Evolutionary conservation across 139 green algal species (phyloP).

Genomic region (Pseudopediastrum boryanum): DNA sequence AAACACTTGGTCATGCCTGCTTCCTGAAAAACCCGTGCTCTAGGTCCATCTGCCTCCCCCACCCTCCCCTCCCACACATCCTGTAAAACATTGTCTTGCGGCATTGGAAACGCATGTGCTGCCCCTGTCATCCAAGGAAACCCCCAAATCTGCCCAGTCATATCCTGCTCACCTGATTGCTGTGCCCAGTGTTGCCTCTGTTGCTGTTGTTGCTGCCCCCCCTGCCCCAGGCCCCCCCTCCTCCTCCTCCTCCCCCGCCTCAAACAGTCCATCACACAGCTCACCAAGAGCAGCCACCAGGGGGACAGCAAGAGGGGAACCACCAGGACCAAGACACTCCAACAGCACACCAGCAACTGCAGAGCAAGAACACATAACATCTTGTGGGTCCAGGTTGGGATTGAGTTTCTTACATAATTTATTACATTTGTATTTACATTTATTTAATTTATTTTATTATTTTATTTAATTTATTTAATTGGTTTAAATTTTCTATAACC

Average conservation of each 20-base stretch:
- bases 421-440: too few species aligned
- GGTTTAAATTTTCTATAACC: too few species aligned
- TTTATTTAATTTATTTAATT: too few species aligned
- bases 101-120: background rate
- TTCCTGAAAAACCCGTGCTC: too few species aligned
- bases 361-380: too few species aligned
- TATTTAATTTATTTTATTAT: too few species aligned
- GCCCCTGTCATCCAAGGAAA: background rate
- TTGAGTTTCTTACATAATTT: too few species aligned
- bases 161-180: constrained; percentile 76
- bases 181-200: constrained; percentile 69
- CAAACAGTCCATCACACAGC: constrained; percentile 62
- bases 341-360: constrained; percentile 61
- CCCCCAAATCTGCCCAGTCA: too few species aligned
- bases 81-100: background rate
- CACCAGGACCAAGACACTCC: constrained; percentile 47
- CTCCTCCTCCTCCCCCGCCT: constrained; percentile 51
- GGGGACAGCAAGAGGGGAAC: constrained; percentile 39
- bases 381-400: too few species aligned
- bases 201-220: constrained; percentile 22
- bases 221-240: constrained; percentile 5
- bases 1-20: background rate
- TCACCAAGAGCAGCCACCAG: constrained; percentile 58
- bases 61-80: too few species aligned
- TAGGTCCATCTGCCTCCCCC: too few species aligned